Conservation (phyloP, 495 filamentous ascomycete genomes). For the Eremomyces bilateralis region DNA sequence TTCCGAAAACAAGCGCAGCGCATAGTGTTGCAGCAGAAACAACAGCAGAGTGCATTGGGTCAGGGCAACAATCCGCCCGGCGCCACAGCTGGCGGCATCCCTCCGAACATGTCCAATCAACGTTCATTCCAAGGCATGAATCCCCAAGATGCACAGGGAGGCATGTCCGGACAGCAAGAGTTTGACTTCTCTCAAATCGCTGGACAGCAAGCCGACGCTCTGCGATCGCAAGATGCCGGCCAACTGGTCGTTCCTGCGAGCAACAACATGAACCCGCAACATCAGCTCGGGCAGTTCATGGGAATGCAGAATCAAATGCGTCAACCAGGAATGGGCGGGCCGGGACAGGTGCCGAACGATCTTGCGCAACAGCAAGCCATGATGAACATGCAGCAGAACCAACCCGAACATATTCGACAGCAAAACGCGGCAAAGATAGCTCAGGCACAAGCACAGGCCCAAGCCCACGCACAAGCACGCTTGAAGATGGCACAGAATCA, state of each 20-base stretch:
- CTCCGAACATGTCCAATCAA: too few relatives aligned
- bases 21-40: too few relatives aligned
- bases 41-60: too few relatives aligned
- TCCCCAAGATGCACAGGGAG: too few relatives aligned
- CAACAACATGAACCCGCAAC: constrained; percentile 27
- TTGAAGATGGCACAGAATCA: constrained; percentile 19
- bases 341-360: constrained; percentile 25
- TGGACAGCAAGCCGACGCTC: constrained; percentile 38
- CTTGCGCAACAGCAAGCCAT: constrained; percentile 5
- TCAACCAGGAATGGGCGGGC: constrained; percentile 13
- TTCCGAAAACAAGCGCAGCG: too few relatives aligned
- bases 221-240: constrained; percentile 40
- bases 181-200: constrained; percentile 34
- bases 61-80: too few relatives aligned
- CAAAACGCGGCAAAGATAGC: too few relatives aligned
- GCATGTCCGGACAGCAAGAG: too few relatives aligned
- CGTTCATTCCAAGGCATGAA: too few relatives aligned
- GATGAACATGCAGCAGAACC: neutral
- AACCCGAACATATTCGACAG: constrained; percentile 5
- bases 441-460: constrained; percentile 22
- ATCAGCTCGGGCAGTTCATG: constrained; percentile 22
- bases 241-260: constrained; percentile 47
- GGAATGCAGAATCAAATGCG: constrained; percentile 14
- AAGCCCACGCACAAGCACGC: constrained; percentile 19
- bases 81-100: too few relatives aligned